Base-by-base conservation (phyloP, 2,329 filamentous ascomycete species). In the Xylaria sp. region DNA sequence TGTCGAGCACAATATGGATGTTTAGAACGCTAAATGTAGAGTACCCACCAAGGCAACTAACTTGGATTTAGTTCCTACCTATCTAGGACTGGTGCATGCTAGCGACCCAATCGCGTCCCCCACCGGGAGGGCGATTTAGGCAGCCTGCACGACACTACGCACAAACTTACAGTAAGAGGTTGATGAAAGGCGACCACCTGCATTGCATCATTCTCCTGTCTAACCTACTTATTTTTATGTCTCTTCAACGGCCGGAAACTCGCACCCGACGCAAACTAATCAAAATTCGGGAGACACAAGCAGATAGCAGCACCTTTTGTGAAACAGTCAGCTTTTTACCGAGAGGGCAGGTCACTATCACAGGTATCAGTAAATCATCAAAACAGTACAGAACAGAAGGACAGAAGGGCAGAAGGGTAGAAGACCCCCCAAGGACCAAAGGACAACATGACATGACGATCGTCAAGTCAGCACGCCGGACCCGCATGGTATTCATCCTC, bases 171-270 rank as follows among this genome's bases (percentile, higher is more conserved):
- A n/a, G n/a, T n/a, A 28, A 63, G 51, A 66, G 63, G 63, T 52
- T 46, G 15, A 63, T 50, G 34, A 52, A n/a, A 46, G 63, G 46
- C 46, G 20, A 48, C 31, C 63, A 20, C 57, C 41, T 62, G 66
- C 66, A 69, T 69, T 69, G 66, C 66, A 69, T 69, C 66, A 69
- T 62, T 23, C 20, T 18, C 12, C 34, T 41, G 41, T 66, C 23
- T 48, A n/a, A n/a, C 20, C 28, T 41, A 15, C 25, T 50, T 31
- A 44, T 25, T n/a, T 39, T 41, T 44, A 20, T 3, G 7, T 12
- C 46, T 37, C 34, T 44, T 28, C 2, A 51, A 37, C 64, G 39
- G 46, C 44, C 31, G 46, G 46, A 55, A 28, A 63, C 9, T n/a
- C 34, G 6, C 28, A 34, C 25, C 51, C 25, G 25, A 54, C 18